A percentile compares a stretch with the other conserved stretches of the same genome.
Evolutionary conservation across 2,329 filamentous ascomycete species (phyloP).

Genomic region (Cryphonectria naterciae): DNA sequence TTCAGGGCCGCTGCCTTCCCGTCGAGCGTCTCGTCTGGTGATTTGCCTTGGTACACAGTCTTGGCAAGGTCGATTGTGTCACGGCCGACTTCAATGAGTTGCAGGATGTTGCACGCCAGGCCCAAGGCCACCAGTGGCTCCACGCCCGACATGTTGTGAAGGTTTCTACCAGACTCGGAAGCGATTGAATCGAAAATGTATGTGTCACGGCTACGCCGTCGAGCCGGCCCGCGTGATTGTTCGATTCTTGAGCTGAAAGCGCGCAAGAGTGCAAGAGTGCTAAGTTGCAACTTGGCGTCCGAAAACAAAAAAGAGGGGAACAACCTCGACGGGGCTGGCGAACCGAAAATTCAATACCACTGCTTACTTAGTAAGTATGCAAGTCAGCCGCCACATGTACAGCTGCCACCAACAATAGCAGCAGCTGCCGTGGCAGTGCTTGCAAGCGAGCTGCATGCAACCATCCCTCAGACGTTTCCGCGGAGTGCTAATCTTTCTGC

Average conservation of each 20-base stretch:
- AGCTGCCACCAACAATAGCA: background rate
- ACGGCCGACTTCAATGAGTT: constrained; percentile 7
- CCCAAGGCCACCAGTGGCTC: constrained; percentile 10
- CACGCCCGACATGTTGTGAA: background rate
- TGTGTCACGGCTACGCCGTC: background rate
- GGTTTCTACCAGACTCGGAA: background rate
- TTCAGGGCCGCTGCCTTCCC: background rate
- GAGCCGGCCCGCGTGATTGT: background rate
- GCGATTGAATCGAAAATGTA: background rate
- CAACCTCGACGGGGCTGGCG: background rate
- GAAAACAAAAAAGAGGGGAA: background rate
- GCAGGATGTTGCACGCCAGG: constrained; percentile 15
- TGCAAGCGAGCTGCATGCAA: background rate
- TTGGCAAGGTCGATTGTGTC: constrained; percentile 1
- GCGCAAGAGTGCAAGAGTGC: background rate
- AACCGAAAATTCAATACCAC: background rate
- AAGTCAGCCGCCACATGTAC: background rate
- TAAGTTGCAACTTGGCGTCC: background rate
- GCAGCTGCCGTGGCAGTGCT: background rate
- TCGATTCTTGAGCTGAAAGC: background rate
- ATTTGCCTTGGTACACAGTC: background rate
- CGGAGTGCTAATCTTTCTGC: no score
- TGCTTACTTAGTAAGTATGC: background rate
- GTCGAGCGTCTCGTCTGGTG: background rate
- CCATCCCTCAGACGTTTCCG: background rate